Conservation (phyloP, 257 asterid species). For the Przewalskia tangutica region DNA sequence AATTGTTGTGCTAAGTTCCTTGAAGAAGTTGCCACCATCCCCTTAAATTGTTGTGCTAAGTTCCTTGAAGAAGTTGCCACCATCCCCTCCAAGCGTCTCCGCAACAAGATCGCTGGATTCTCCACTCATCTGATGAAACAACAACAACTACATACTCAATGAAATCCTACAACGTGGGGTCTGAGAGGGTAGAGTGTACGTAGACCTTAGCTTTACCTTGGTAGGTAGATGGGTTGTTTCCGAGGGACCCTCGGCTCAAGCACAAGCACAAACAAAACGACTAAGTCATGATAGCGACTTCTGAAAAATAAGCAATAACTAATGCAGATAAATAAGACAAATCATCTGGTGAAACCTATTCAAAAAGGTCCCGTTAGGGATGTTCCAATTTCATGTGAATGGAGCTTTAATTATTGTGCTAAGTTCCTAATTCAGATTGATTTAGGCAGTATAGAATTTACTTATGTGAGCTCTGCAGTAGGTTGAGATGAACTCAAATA, state of each 20-base stretch:
- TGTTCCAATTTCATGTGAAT: slow-evolving; percentile 19
- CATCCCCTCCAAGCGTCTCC: slow-evolving; percentile 63
- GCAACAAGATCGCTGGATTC: slow-evolving; percentile 69
- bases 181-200: no score
- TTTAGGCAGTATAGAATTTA: not conserved
- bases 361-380: slow-evolving; percentile 67
- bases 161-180: no score
- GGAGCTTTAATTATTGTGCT: not conserved
- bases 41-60: slow-evolving; percentile 4
- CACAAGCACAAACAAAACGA: no score
- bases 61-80: slow-evolving; percentile 54
- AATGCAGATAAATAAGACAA: no score
- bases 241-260: no score
- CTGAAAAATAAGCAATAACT: no score
- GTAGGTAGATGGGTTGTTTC: no score
- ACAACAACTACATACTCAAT: no score
- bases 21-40: slow-evolving; percentile 57
- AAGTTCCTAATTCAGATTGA: not conserved
- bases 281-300: no score
- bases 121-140: slow-evolving; percentile 70
- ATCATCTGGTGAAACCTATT: slow-evolving; percentile 64
- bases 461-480: not conserved
- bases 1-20: slow-evolving; percentile 19
- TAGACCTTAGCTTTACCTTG: no score
- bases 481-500: not conserved